Evolutionary conservation across 2,329 filamentous ascomycete genomes (phyloP), one percentile per base, ranked within the genome.

Genomic region (Sclerotinia trifoliorum): DNA sequence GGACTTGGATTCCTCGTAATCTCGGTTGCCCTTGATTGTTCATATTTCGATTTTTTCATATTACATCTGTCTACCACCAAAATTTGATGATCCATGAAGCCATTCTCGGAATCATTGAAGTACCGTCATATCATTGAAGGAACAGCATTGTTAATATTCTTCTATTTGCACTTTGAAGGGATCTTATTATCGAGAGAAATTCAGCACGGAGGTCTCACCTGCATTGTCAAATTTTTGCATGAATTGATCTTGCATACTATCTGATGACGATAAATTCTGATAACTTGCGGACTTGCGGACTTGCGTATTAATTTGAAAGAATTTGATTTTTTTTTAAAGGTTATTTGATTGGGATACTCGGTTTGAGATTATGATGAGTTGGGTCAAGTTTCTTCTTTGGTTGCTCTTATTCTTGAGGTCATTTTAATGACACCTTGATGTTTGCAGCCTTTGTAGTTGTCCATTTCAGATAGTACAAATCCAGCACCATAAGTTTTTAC

Each of bases 41-140:
- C 39, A 46, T 63, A 55, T 39, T 63, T 46, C 48, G 8, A 29
- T 54, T 67, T 52, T 15, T 6, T 39, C 49, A 35, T 42, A 62
- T 56, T 48, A 39, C 29, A 39, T 46, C 19, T 57, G 51, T 65
- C 66, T 39, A 48, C 39, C 32, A 26, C 46, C 60, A 51, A 26
- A 51, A 26, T 42, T 61, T 68, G 67, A 70, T 49, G 67, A 70
- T 68, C 66, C 58, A 57, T 71, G 69, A 68, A 69, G 39, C 32
- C 26, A 48, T 57, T 49, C 52, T 60, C 46, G 46, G 57, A 48
- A 57, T 32, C 58, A 65, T 65, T 42, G 51, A 64, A 62, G 15
- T 24, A 46, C 35, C 56, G 65, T 66, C 54, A 62, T 26, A 63
- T 54, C 24, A 67, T 63, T 67, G 65, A 55, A 67, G 57, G 55